Base-by-base conservation (phyloP, 768 basidiomycete species). In the Phallus indusiatus region DNA sequence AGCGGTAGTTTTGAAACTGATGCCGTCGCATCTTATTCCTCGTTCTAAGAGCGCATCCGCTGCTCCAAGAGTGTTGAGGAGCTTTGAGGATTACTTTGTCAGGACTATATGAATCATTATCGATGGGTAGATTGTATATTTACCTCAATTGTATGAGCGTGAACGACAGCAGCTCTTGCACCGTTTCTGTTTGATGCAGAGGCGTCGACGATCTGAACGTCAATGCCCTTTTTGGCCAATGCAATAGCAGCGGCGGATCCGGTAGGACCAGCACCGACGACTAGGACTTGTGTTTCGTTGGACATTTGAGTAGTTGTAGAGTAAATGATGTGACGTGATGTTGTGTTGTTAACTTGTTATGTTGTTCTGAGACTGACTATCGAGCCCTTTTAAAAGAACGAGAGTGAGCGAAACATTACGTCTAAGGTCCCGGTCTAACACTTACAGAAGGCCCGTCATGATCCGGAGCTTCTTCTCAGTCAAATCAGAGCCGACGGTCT, bases 71-170 rank as follows among this genome's bases (percentile, higher is more conserved):
- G 67, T 68, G 35, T 81, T 74, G 11, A 82, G 66, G 0, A 74
- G 74, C 81, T 82, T 36, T 2, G 35, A n/a, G 61, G 63, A 8
- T 75, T 72, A 66, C 72, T 79, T 14, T 49, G 69, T 64, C 22
- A 75, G 69, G 8, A 59, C 47, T 1, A n/a, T n/a, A n/a, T 47
- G 47, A 6, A 35, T 48, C 33, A 8, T 37, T 46, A 20, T n/a
- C 49, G 20, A n/a, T 51, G 10, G 46, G 24, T 57, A 18, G 18
- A 47, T 67, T 48, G 18, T 58, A n/a, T n/a, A 36, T 67, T 50
- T 61, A 77, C 80, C 69, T 81, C 81, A 11, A 82, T 68, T 9
- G 81, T 81, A 34, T 78, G 75, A 35, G 81, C 76, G 62, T 82
- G 81, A 28, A 81, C 64, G 0, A 74, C 70, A 4, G 76, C 60